Conservation (phyloP, 192 early-diverging fungal species). For the Dissophora ornata region DNA sequence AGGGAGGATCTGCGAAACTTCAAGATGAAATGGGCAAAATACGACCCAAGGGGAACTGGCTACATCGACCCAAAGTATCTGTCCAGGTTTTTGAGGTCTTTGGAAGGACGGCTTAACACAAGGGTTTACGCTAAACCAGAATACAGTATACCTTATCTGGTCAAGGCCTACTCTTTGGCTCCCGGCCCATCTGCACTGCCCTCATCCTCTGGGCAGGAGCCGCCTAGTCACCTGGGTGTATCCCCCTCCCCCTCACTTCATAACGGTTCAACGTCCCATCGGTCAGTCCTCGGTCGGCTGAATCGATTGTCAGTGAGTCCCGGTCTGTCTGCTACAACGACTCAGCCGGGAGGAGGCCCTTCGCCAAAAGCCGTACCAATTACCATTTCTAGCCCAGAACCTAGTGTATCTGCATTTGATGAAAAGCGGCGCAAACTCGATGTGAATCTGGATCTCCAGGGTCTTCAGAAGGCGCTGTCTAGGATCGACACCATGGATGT, state of each 20-base stretch:
- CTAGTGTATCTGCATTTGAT: not conserved
- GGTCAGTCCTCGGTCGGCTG: slow-evolving; percentile 7
- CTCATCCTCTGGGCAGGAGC: not conserved
- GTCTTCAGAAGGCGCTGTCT: slow-evolving; percentile 29
- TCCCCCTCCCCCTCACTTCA: slow-evolving; percentile 17
- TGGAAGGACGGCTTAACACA: slow-evolving; percentile 24
- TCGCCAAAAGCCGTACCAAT: slow-evolving; percentile 49
- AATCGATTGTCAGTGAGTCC: slow-evolving; percentile 24
- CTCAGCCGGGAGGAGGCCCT: slow-evolving; percentile 32
- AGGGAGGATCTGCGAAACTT: slow-evolving; percentile 70
- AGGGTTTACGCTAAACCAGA: slow-evolving; percentile 31
- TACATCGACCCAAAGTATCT: slow-evolving; percentile 61
- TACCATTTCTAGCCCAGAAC: slow-evolving; percentile 15
- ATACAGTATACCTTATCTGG: slow-evolving; percentile 26
- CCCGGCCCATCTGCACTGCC: not conserved
- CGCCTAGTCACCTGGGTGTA: not conserved
- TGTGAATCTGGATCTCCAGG: slow-evolving; percentile 14
- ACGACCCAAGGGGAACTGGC: slow-evolving; percentile 64
- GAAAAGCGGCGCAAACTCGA: slow-evolving; percentile 7
- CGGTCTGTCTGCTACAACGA: slow-evolving; percentile 11
- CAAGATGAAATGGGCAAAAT: slow-evolving; percentile 62
- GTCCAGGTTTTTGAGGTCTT: slow-evolving; percentile 58
- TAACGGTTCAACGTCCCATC: slow-evolving; percentile 9
- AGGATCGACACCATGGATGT: slow-evolving; percentile 33
- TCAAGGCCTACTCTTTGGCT: slow-evolving; percentile 14